Evolutionary conservation across 2,329 filamentous ascomycete species (phyloP), one percentile per base, ranked within the genome.

Genomic region (Coniella vitis): DNA sequence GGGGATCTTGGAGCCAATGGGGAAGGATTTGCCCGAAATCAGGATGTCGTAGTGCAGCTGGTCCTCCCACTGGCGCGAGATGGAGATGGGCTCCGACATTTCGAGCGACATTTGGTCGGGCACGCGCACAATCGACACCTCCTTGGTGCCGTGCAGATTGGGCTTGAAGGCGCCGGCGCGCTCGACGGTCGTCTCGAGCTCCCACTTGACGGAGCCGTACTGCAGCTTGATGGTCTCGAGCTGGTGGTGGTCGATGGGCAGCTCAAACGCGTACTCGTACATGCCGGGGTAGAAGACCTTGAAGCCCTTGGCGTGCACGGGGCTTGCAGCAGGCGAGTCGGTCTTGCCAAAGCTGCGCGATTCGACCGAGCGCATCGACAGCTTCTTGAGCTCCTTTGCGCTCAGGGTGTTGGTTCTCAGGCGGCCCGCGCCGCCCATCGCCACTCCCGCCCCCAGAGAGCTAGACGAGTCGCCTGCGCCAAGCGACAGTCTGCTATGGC

Each of bases 1-100:
- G 1, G 90, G 90, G 14, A 96, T 88, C 59, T 87, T 87, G 35
- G 86, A 79, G 14, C 90, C 90, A 17, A 96, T 78, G 0, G 90
- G 88, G 52, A 96, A 96, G 1, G 90, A 94, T 73, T 95, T 95
- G 47, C 90, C 90, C 1, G 90, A 95, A 47, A 96, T 95, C 63
- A 95, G 84, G 57, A 96, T 95, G 60, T 96, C 90, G 68, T 96
- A 96, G 61, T 94, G 89, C 29, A 96, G 73, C 61, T 95, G 90
- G 57, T 96, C 90, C 63, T 96, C 90, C 90, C 90, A 96, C 54
- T 88, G 90, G 17, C 90, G 77, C 55, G 87, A 91, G 60, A 96
- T 95, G 10, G 90, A 91, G 59, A 96, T 95, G 3, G 90, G 90
- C 62, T 96, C 90, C 21, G 90, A 85, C 65, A 89, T 89, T 65